Conservation (phyloP, 2,329 filamentous ascomycete genomes). For the Botrytis pseudocinerea region DNA sequence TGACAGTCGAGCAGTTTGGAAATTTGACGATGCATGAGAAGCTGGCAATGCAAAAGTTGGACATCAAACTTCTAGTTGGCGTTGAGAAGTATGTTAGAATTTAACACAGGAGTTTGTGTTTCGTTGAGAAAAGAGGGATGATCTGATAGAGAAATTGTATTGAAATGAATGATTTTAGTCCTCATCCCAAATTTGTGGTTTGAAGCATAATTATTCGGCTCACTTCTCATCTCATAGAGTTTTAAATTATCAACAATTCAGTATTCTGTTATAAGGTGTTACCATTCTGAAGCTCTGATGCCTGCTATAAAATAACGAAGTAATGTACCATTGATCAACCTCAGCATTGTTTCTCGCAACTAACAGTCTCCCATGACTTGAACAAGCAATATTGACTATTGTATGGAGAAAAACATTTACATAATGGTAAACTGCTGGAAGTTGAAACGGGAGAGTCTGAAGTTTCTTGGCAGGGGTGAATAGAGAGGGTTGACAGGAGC, state of each 20-base stretch:
- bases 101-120: background rate
- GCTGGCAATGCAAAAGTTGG: background rate
- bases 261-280: background rate
- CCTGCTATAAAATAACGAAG: background rate
- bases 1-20: conserved; percentile 4
- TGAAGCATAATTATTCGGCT: background rate
- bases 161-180: background rate
- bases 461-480: background rate
- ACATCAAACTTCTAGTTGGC: background rate
- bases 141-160: background rate
- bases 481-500: background rate
- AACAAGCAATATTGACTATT: background rate
- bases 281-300: background rate
- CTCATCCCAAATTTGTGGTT: background rate
- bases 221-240: background rate
- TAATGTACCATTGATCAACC: background rate
- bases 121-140: background rate
- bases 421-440: background rate
- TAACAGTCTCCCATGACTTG: background rate
- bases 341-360: background rate
- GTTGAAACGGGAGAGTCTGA: background rate
- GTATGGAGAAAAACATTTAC: background rate
- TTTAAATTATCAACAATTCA: background rate
- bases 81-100: background rate
- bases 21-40: background rate